A percentile compares a stretch with the other conserved stretches of the same genome.
Evolutionary conservation across 2,329 filamentous ascomycete genomes (phyloP).

Genomic region (Zymoseptoria ardabiliae): DNA sequence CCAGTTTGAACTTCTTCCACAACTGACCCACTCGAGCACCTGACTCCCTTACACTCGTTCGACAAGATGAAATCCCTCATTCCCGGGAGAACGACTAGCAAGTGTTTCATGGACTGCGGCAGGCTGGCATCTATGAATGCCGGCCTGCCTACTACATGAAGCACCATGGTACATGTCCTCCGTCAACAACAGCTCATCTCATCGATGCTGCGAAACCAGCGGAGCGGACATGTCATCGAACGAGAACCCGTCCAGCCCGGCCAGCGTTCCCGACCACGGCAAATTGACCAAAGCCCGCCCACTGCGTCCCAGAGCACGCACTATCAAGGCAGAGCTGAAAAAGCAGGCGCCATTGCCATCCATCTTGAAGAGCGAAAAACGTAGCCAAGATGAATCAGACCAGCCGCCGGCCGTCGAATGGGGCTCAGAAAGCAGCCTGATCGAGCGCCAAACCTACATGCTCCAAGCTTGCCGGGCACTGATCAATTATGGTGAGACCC

Average conservation of each 20-base stretch:
- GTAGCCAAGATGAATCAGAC: not conserved
- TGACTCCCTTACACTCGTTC: not conserved
- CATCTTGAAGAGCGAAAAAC: not conserved
- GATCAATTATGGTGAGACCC: constrained; percentile 61
- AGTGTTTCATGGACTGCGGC: not conserved
- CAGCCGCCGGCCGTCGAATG: not conserved
- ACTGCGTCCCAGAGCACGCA: not conserved
- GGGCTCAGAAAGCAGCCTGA: not conserved
- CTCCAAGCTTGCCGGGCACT: constrained; percentile 75
- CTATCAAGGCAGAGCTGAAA: not conserved
- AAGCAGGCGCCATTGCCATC: not conserved
- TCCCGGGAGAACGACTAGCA: not conserved
- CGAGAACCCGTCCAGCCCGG: not conserved
- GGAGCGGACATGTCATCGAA: not conserved
- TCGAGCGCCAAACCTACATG: constrained; percentile 65
- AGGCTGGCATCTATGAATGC: not conserved
- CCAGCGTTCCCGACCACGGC: not conserved
- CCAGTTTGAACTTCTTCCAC: no score
- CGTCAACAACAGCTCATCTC: not conserved
- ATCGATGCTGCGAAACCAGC: not conserved
- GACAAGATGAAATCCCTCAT: not conserved
- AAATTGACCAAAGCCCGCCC: not conserved
- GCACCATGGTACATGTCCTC: not conserved
- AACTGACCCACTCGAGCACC: no score
- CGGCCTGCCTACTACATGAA: not conserved